Base-by-base conservation (phyloP, 1,284 basidiomycete species). In the Boletus mariae region DNA sequence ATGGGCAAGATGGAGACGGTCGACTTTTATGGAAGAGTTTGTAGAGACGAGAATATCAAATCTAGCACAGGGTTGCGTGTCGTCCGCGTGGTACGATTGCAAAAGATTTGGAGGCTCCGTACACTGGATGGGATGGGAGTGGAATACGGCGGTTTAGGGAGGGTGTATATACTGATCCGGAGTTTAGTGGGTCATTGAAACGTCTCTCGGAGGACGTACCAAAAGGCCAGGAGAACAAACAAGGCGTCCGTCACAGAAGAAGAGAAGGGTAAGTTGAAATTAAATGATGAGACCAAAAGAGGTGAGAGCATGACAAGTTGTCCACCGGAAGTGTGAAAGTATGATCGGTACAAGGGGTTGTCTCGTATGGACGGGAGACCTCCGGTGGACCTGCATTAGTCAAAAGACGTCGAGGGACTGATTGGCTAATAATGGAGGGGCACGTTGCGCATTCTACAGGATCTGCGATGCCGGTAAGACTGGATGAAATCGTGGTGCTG, bases 41-140 rank as follows among this genome's bases (percentile, higher is more conserved):
- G 49, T 15, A 52, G 32, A 51, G 57, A 49, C 49, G 28, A 62
- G 54, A 66, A 65, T 69, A 66, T 68, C 61, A 68, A 66, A 66
- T 66, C 64, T 58, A 23, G 50, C 64, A 66, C 67, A 66, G 67
- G 64, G 42, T 57, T 53, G 65, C 65, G 64, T 66, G 64, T 52
- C 54, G 57, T 46, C 59, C 67, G 61, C 64, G 64, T 66, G 64
- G 64, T 57, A 32, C 1, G 46, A 60, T 52, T 51, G 11, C 49
- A 51, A 56, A 49, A 54, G 50, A 51, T 37, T 43, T 44, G 56
- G 45, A 51, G 35, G 47, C 44, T 52, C 64, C 56, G 64, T 54
- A 43, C 4, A 49, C 47, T 46, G 58, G 57, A 59, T 57, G 51
- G 55, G 52, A 55, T 65, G 56, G 49, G 56, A 61, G 47, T 28